Evolutionary conservation across 2,329 filamentous ascomycete genomes (phyloP).

Genomic region (Penicillium sp.): DNA sequence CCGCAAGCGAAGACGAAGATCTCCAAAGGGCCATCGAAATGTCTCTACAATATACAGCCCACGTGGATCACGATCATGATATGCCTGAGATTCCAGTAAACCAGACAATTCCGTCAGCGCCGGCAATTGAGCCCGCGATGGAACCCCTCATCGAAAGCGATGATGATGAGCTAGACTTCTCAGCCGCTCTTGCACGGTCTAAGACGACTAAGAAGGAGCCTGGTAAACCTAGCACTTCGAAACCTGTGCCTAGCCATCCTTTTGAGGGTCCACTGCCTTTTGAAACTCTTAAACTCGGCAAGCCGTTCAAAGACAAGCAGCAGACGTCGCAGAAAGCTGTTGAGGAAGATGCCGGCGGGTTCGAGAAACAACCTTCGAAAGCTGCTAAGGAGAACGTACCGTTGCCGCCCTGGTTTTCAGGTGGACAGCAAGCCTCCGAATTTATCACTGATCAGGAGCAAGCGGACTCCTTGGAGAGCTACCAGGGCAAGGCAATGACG

Average conservation of each 20-base stretch:
- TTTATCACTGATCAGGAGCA: slow-evolving; percentile 37
- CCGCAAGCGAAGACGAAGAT: slow-evolving; percentile 68
- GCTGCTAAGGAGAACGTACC: slow-evolving; percentile 37
- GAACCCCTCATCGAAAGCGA: slow-evolving; percentile 61
- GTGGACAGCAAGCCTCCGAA: slow-evolving; percentile 34
- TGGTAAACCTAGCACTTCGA: slow-evolving; percentile 37
- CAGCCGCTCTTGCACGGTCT: slow-evolving; percentile 74
- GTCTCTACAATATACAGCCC: slow-evolving; percentile 63
- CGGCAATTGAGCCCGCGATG: slow-evolving; percentile 32
- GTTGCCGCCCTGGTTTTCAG: slow-evolving; percentile 54
- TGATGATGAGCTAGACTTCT: slow-evolving; percentile 76
- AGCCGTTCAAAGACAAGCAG: slow-evolving; percentile 52
- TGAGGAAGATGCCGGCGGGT: slow-evolving; percentile 65
- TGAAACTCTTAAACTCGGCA: slow-evolving; percentile 75
- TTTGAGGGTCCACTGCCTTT: slow-evolving; percentile 88
- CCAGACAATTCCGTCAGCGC: slow-evolving; percentile 53
- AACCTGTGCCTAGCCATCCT: slow-evolving; percentile 51
- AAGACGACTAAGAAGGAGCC: slow-evolving; percentile 61
- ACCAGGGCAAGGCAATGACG: slow-evolving; percentile 26
- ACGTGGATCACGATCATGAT: slow-evolving; percentile 44
- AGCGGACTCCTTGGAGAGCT: slow-evolving; percentile 29
- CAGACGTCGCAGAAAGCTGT: slow-evolving; percentile 54
- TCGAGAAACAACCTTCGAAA: slow-evolving; percentile 58
- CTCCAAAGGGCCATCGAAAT: slow-evolving; percentile 81
- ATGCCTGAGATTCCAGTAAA: slow-evolving; percentile 40